Base-by-base conservation (phyloP, 805 yeast genomes). In the Saccharomycopsis babjevae region DNA sequence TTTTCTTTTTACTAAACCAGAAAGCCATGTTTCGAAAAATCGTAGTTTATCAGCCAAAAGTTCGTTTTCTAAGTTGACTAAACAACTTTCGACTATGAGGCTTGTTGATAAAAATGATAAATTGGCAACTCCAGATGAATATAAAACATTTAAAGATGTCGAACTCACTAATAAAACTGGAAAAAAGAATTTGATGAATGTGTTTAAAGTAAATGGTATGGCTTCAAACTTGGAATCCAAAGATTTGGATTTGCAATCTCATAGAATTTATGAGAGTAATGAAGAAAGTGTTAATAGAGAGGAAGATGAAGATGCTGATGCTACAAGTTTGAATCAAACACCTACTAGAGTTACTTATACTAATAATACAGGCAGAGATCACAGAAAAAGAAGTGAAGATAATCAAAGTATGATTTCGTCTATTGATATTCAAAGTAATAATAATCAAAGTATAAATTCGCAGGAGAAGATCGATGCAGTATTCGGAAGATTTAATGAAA, bases 51-150 rank as follows among this genome's bases (percentile, higher is more conserved):
- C 43, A 20, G 50, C 32, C 5, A 40, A 39, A 22, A 25, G 34
- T 8, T 42, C 54, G 1, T 38, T 52, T 16, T 28, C 32, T 30
- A 52, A 54, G 11, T 40, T 54, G 54, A 40, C 52, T 16, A 59
- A 59, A 40, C 42, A 43, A 30, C 34, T 54, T 20, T 60, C 63
- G 1, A 61, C 63, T 2, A 64, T 63, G 43, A 63, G 59, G 22
- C 57, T 63, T 22, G 65, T 63, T 6, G 61, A 63, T 28, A 56
- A 32, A 15, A 59, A 59, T 59, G 65, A 63, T n/a, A 56, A 50
- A 34, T 36, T 63, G 22, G 43, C 57, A 54, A 63, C 65, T 13
- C 65, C 65, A 3, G 65, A 63, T 43, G 64, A 58, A 32, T 63
- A 63, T 46, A 61, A 57, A 36, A 56, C 46, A 10, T 50, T 22